phyloP scores from a whole-genome alignment of 148 eudicot species.

The Arctostaphylos glauca region DNA sequence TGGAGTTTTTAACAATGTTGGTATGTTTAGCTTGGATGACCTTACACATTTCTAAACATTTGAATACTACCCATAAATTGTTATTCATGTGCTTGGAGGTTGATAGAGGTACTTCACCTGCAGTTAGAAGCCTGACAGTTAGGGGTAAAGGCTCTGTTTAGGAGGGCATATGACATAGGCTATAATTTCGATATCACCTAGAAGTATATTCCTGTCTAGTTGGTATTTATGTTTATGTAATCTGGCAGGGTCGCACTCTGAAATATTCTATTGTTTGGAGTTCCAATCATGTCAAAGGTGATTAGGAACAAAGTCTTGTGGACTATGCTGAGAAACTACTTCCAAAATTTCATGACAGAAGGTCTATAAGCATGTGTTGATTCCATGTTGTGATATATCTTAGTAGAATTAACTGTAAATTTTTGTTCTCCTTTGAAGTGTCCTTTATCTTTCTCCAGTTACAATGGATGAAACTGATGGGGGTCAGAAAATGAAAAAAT shows the following conservation, averaged over 20 bases:
- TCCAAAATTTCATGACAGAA: neutral
- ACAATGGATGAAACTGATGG: conserved; percentile 5
- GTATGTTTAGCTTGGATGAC: neutral
- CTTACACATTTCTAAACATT: neutral
- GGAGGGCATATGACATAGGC: neutral
- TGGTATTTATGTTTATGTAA: neutral
- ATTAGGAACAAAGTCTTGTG: neutral
- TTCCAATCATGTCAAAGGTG: neutral
- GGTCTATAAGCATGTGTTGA: neutral
- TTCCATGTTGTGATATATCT: neutral
- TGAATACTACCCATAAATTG: neutral
- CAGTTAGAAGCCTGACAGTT: neutral
- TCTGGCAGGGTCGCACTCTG: neutral
- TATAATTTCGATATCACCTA: neutral
- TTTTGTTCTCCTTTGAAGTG: neutral
- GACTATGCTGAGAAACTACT: neutral
- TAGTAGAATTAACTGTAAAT: neutral
- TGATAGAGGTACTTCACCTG: neutral
- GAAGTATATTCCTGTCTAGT: neutral
- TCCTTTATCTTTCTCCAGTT: conserved; percentile 1
- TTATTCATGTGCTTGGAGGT: neutral
- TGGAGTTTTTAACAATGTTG: neutral
- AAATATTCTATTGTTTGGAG: neutral
- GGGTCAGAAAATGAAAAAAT: neutral
- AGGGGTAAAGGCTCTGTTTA: neutral